A percentile compares a stretch with the other conserved stretches of the same genome.
These are phyloP conservation scores for Saccharomyces paradoxus DNA, from an alignment of 805 yeast genomes.

Conservation along the genomic window DNA sequence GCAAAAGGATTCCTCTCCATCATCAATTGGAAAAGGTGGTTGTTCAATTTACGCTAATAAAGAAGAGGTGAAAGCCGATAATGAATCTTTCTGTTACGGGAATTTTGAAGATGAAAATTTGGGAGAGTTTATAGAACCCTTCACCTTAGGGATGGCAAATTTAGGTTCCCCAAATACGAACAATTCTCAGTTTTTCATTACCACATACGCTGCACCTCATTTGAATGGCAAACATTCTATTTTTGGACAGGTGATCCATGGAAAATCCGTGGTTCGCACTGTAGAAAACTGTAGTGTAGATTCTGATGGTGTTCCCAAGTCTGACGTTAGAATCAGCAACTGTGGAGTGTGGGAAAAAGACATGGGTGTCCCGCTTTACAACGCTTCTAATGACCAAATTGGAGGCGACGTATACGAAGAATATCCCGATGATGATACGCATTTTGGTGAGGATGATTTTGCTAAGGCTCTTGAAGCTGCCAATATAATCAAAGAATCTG, in stretches of 20 bases:
- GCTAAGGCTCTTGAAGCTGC: constrained; percentile 44
- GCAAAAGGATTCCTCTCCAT: constrained; percentile 14
- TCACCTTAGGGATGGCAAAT: constrained; percentile 60
- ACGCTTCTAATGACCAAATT: constrained; percentile 51
- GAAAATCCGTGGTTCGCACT: constrained; percentile 61
- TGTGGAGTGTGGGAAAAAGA: constrained; percentile 57
- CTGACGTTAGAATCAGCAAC: constrained; percentile 40
- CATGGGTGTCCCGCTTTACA: constrained; percentile 48
- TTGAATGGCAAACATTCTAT: constrained; percentile 68
- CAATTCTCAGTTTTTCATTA: constrained; percentile 63
- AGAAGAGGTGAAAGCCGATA: constrained; percentile 10
- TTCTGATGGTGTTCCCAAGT: constrained; percentile 36
- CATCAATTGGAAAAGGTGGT: constrained; percentile 38
- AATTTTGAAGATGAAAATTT: constrained; percentile 53
- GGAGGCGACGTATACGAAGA: constrained; percentile 74
- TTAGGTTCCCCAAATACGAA: constrained; percentile 42
- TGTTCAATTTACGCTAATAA: constrained; percentile 34
- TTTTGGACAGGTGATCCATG: constrained; percentile 63
- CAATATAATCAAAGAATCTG: constrained; percentile 56
- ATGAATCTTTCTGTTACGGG: constrained; percentile 28
- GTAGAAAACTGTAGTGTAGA: constrained; percentile 46
- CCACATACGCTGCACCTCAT: constrained; percentile 64
- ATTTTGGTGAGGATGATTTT: constrained; percentile 51
- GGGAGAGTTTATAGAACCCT: constrained; percentile 33
- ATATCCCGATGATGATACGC: constrained; percentile 63